Conservation (phyloP, 2,329 filamentous ascomycete species). For the Aureobasidium pullulans region DNA sequence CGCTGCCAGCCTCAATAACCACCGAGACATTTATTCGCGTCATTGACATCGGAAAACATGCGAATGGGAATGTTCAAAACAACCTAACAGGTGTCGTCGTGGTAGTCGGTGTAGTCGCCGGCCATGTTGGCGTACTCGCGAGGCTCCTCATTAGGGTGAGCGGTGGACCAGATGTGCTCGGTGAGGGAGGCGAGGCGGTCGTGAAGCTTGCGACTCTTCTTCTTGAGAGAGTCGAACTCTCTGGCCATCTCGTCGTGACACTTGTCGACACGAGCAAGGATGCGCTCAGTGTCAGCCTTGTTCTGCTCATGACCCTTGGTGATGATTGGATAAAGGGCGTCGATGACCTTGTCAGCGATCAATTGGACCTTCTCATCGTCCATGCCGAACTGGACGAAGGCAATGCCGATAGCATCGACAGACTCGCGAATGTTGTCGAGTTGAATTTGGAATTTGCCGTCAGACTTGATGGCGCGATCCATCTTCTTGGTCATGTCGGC, state of each 20-base stretch:
- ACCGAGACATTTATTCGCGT: no score
- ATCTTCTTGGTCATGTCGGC: neutral
- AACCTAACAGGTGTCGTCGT: neutral
- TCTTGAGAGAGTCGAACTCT: neutral
- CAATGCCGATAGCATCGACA: neutral
- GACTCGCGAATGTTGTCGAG: neutral
- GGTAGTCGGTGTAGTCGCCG: neutral
- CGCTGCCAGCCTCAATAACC: no score
- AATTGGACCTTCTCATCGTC: neutral
- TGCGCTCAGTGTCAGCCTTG: neutral
- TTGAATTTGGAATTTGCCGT: no score
- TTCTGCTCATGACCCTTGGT: neutral
- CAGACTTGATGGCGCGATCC: neutral
- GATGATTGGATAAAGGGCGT: neutral
- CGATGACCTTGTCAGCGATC: neutral
- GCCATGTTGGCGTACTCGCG: no score
- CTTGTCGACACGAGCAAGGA: neutral
- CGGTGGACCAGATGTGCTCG: neutral
- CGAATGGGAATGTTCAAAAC: neutral
- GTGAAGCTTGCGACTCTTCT: neutral
- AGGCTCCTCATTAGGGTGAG: no score
- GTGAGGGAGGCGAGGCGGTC: neutral
- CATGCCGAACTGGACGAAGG: neutral
- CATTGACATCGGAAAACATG: neutral
- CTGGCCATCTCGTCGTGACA: neutral